Base-by-base conservation (phyloP, 352 stramenopile species). In the Globisporangium orthogonon region DNA sequence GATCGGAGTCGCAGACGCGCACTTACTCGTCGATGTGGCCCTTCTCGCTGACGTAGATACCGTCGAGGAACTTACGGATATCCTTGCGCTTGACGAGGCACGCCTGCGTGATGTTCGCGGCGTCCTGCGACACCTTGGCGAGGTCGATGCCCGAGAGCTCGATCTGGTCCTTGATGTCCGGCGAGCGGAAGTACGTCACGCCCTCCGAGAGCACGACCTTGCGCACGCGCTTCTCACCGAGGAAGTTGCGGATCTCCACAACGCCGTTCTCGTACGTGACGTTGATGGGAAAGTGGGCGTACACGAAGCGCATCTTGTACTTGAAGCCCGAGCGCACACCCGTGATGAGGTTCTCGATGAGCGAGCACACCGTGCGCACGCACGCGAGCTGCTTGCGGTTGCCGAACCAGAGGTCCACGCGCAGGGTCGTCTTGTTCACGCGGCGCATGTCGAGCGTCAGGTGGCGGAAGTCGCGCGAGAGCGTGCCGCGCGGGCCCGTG, bases 271-370 rank as follows among this genome's bases (percentile, higher is more conserved):
- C 87, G 63, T 98, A 87, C 55, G 89, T 95, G 33, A 99, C 96
- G 78, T 99, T 99, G 94, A 99, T 99, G 70, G 97, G 97, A 76
- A 99, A 99, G 83, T 99, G 97, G 58, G 94, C 95, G 83, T 99
- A 99, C 69, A 99, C 97, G 74, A 99, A 99, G 64, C 97, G 94
- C 97, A 99, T 99, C 91, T 99, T 99, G 95, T 99, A 99, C 23
- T 91, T 67, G 89, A 98, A 99, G 53, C 96, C 97, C 46, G 97
- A 86, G 62, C 91, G 98, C 50, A 99, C 97, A 75, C 97, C 97
- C 52, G 96, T 98, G 61, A 99, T 98, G 93, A 99, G 98, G 94
- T 99, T 99, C 63, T 99, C 88, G 62, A 99, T 98, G 80, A 99
- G 88, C 66, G 95, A 98, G 91, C 93, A 98, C 33, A 99, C 86